Base-by-base conservation (phyloP, 1,139 yeast species). In the Candida pseudocylindracea region DNA sequence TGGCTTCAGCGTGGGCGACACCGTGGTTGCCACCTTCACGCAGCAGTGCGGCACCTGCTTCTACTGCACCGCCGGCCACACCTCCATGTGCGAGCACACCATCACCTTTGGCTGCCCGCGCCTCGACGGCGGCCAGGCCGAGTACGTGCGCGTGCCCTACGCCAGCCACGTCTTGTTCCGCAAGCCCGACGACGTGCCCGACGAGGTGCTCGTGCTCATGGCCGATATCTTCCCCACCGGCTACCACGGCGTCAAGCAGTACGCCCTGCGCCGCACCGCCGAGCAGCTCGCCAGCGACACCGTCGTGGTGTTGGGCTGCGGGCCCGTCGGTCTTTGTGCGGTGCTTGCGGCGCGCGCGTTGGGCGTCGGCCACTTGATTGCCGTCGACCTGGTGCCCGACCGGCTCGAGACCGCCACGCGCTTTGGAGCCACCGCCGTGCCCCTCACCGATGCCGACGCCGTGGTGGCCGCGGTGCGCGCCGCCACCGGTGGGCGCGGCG, bases 141-240 rank as follows among this genome's bases (percentile, higher is more conserved):
- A 68, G 41, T 68, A 57, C 39, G 70, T 69, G 10, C 46, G 68
- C 11, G 60, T 71, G 11, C 79, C 79, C 1, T 55, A 50, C 37
- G 78, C 78, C 4, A 63, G 58, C 31, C 50, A 60, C 12, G 65
- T 72, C 0, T 48, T 70, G 41, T 53, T 57, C 33, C 56, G 53
- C 29, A 53, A 54, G 37, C 71, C 70, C 4, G 27, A 27, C 5
- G 57, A 64, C 8, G 26, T 9, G 10, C 26, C 26, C 26, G 8
- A 8, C 10, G 26, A 25, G 10, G 32, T 31, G 7, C 62, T 69
- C 31, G 63, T 69, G 7, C 46, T 71, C 39, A 66, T 71, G 73
- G 71, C 75, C 8, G 79, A 71, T 46, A 71, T 71, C 35, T 71
- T 71, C 46, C 67, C 72, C 29, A 71, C 79, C 1, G 79, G 75